Percentiles rank a stretch among this genome's conserved stretches.
These are phyloP conservation scores for Marchantia paleacea DNA, from an alignment of 225 moss, liverwort and hornwort species.

Conservation along the genomic window DNA sequence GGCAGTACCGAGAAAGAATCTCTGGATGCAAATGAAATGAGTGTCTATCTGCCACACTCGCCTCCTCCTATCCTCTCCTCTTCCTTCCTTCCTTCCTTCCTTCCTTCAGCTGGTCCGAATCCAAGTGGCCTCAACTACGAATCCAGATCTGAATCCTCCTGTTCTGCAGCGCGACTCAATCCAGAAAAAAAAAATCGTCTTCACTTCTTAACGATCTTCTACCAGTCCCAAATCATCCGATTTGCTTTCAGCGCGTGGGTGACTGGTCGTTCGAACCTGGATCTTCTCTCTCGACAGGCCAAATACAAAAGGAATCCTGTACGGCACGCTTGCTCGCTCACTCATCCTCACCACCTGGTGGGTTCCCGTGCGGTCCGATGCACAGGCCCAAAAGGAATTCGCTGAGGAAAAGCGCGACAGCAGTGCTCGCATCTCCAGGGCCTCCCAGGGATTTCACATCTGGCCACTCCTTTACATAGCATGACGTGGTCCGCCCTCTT, in stretches of 20 bases:
- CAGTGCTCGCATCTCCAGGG: background rate
- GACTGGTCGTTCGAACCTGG: background rate
- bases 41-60: background rate
- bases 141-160: conserved; percentile 4
- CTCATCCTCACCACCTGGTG: conserved; percentile 7
- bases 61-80: background rate
- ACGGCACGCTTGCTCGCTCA: conserved; percentile 8
- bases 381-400: background rate
- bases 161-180: background rate
- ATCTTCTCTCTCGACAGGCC: background rate
- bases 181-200: background rate
- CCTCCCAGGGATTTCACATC: conserved; percentile 1
- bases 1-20: background rate
- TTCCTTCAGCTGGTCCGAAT: background rate
- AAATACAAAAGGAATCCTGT: conserved; percentile 9
- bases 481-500: background rate
- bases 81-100: too few relatives aligned
- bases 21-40: background rate
- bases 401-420: conserved; percentile 12
- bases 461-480: background rate
- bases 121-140: background rate
- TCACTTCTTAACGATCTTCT: background rate
- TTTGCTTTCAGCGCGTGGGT: background rate
- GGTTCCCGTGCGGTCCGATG: background rate
- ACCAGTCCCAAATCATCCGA: background rate